Conservation (phyloP, 1,284 basidiomycete species). For the Kwoniella shivajii region DNA sequence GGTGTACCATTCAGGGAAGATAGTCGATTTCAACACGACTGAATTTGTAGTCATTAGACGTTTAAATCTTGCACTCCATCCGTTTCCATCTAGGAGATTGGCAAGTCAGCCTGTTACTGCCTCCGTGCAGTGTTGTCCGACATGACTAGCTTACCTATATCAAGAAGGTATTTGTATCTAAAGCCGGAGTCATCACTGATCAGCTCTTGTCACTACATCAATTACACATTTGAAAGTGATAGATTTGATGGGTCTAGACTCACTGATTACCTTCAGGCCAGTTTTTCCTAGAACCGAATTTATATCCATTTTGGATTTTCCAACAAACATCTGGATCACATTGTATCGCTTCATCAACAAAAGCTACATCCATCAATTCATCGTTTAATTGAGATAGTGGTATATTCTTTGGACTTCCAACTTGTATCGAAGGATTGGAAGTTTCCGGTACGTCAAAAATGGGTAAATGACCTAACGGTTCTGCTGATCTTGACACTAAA, state of each 20-base stretch:
- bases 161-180: constrained; percentile 66
- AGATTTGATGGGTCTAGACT: constrained; percentile 10
- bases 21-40: constrained; percentile 56
- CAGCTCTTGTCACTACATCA: no score
- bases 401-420: constrained; percentile 57
- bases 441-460: constrained; percentile 35
- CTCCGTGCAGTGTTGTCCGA: background rate
- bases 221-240: background rate
- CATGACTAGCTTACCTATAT: constrained; percentile 55
- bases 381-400: constrained; percentile 57
- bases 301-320: constrained; percentile 57
- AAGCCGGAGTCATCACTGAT: background rate
- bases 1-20: constrained; percentile 66
- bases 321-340: constrained; percentile 59
- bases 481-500: constrained; percentile 48
- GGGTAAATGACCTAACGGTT: constrained; percentile 54
- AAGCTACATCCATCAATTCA: constrained; percentile 63
- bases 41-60: constrained; percentile 65
- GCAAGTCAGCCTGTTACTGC: background rate
- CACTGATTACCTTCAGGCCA: constrained; percentile 58
- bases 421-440: constrained; percentile 30
- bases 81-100: constrained; percentile 33
- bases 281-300: constrained; percentile 57
- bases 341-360: constrained; percentile 58
- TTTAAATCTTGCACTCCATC: constrained; percentile 51